These are phyloP conservation scores for Ogataea methanolica DNA, from an alignment of 805 yeast genomes.

Conservation along the genomic window DNA sequence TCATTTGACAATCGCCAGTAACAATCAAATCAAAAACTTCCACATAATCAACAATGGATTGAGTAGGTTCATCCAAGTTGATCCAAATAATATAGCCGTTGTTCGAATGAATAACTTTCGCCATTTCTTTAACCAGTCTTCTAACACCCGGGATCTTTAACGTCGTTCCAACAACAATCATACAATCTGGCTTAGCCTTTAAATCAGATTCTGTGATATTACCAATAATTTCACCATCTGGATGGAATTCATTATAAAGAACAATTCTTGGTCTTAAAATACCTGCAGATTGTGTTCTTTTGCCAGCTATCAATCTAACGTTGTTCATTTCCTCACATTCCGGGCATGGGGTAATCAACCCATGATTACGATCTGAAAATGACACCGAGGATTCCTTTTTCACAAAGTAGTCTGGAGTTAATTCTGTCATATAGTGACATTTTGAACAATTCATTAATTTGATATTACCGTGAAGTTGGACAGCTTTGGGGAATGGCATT, in stretches of 20 bases:
- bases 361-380: slow-evolving; percentile 16
- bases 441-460: slow-evolving; percentile 71
- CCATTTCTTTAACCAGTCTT: slow-evolving; percentile 55
- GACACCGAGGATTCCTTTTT: slow-evolving; percentile 31
- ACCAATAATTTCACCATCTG: slow-evolving; percentile 86
- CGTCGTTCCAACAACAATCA: slow-evolving; percentile 81
- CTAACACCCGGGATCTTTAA: slow-evolving; percentile 74
- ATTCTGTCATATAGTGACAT: slow-evolving; percentile 54
- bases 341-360: slow-evolving; percentile 47
- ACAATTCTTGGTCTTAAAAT: slow-evolving; percentile 62
- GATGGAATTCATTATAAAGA: slow-evolving; percentile 71
- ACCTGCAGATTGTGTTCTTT: slow-evolving; percentile 62
- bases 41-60: slow-evolving; percentile 43
- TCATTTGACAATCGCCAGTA: slow-evolving; percentile 60
- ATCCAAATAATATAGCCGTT: slow-evolving; percentile 62
- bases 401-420: slow-evolving; percentile 50
- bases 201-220: slow-evolving; percentile 66
- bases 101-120: slow-evolving; percentile 49
- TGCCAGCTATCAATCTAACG: slow-evolving; percentile 54
- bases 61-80: slow-evolving; percentile 51
- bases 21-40: slow-evolving; percentile 54
- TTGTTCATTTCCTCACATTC: slow-evolving; percentile 58
- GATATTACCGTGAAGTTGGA: slow-evolving; percentile 85
- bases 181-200: slow-evolving; percentile 63
- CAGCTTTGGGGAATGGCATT: slow-evolving; percentile 44